Evolutionary conservation across 2,329 filamentous ascomycete genomes (phyloP).

Genomic region (Madurella mycetomatis): DNA sequence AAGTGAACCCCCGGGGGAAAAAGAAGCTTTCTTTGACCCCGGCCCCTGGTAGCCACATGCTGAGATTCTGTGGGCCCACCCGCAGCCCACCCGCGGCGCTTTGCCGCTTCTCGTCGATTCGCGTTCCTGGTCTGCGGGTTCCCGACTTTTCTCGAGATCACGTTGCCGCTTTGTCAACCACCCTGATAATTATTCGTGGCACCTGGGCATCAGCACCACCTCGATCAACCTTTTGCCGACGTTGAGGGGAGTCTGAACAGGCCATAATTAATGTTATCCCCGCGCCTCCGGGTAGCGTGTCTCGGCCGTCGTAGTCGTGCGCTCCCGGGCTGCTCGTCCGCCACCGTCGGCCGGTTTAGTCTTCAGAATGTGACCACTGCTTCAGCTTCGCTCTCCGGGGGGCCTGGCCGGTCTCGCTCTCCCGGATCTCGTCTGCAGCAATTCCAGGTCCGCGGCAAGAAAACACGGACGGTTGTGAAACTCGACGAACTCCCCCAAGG

Average conservation of each 20-base stretch:
- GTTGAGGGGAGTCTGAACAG: conserved; percentile 8
- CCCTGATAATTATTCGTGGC: conserved; percentile 3
- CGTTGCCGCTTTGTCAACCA: conserved; percentile 10
- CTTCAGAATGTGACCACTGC: conserved; percentile 20
- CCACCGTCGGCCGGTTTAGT: conserved; percentile 19
- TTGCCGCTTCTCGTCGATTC: too few species aligned
- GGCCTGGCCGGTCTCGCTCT: background rate
- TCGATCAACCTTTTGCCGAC: conserved; percentile 1
- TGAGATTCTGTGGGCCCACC: background rate
- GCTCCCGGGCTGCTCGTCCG: conserved; percentile 12
- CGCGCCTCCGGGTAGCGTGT: conserved; percentile 24
- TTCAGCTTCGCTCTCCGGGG: background rate
- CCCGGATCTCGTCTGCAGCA: background rate
- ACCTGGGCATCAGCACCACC: conserved; percentile 4
- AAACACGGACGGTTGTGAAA: conserved; percentile 50
- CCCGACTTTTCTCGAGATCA: conserved; percentile 12
- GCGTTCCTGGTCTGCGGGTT: background rate
- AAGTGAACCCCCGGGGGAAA: too few species aligned
- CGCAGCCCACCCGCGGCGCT: too few species aligned
- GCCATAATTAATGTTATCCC: conserved; percentile 25
- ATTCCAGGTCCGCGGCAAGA: conserved; percentile 44
- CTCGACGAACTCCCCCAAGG: conserved; percentile 57
- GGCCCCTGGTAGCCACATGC: too few species aligned
- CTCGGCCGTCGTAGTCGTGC: conserved; percentile 14
- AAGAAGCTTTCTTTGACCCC: too few species aligned